Conservation (phyloP, 495 filamentous ascomycete genomes). For the Terfezia boudieri region DNA sequence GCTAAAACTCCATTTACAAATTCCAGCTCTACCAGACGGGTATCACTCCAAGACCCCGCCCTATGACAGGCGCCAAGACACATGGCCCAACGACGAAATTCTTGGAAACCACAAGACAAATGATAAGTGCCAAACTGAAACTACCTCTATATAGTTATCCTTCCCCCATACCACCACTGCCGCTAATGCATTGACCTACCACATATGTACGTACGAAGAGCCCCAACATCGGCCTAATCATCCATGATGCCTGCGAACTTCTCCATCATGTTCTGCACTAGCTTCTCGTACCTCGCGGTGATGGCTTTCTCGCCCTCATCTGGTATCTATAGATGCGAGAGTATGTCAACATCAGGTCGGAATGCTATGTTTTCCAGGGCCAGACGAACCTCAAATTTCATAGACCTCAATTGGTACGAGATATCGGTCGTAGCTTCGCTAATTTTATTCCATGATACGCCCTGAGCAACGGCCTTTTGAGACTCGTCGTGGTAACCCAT, state of each 20-base stretch:
- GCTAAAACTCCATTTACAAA: no score
- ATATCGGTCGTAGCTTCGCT: constrained; percentile 74
- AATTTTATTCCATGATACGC: constrained; percentile 76
- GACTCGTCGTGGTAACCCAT: constrained; percentile 94
- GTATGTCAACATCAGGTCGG: neutral
- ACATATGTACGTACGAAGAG: no score
- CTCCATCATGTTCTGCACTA: constrained; percentile 77
- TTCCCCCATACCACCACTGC: no score
- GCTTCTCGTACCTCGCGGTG: constrained; percentile 53
- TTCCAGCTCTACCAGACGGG: no score
- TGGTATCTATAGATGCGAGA: constrained; percentile 12
- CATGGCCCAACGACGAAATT: no score
- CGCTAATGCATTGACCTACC: no score
- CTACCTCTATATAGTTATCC: no score
- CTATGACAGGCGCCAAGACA: no score
- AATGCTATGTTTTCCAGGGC: neutral
- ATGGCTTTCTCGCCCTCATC: constrained; percentile 17
- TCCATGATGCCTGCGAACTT: constrained; percentile 87
- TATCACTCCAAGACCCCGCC: no score
- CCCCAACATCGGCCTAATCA: constrained; percentile 35
- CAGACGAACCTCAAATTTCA: constrained; percentile 70
- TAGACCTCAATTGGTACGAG: constrained; percentile 55
- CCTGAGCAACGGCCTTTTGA: constrained; percentile 81
- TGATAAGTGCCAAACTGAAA: no score
- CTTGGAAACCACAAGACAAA: no score